Evolutionary conservation across 23 red algal species (phyloP).

Genomic region (Chondrus crispus): DNA sequence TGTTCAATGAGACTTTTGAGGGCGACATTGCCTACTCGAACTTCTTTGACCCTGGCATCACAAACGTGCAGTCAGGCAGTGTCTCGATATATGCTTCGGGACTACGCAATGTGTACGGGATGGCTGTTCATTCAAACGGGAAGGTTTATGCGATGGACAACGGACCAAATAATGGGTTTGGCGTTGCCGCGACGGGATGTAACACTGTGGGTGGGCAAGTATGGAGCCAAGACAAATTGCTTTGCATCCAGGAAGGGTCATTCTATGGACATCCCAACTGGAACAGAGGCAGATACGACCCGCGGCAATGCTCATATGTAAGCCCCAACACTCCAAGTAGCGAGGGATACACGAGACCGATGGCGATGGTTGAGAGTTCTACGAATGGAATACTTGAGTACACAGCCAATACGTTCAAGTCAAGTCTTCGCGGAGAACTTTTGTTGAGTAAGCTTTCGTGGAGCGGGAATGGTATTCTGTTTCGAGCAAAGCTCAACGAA

Average conservation of each 20-base stretch:
- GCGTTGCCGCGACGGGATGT: conserved; percentile 37
- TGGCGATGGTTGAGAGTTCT: conserved; percentile 37
- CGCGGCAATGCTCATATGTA: conserved; percentile 57
- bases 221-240: conserved; percentile 35
- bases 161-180: conserved; percentile 68
- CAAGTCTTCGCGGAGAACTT: conserved; percentile 29
- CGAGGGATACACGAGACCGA: conserved; percentile 17
- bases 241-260: conserved; percentile 4
- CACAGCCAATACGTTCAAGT: conserved; percentile 51
- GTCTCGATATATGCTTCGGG: conserved; percentile 46
- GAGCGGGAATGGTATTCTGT: conserved; percentile 6
- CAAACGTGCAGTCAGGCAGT: conserved; percentile 1
- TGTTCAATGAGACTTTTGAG: conserved; percentile 8
- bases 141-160: conserved; percentile 60
- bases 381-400: conserved; percentile 74
- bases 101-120: conserved; percentile 51
- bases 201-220: conserved; percentile 9
- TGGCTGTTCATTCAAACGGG: conserved; percentile 32
- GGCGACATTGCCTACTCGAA: conserved; percentile 55
- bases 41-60: conserved; percentile 26
- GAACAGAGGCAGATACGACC: conserved; percentile 57
- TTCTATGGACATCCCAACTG: conserved; percentile 78
- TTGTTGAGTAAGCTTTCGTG: conserved; percentile 63
- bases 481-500: conserved; percentile 6
- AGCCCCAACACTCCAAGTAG: neutral